Evolutionary conservation across 1,284 basidiomycete species (phyloP).

Genomic region (Heterobasidion annosum): DNA sequence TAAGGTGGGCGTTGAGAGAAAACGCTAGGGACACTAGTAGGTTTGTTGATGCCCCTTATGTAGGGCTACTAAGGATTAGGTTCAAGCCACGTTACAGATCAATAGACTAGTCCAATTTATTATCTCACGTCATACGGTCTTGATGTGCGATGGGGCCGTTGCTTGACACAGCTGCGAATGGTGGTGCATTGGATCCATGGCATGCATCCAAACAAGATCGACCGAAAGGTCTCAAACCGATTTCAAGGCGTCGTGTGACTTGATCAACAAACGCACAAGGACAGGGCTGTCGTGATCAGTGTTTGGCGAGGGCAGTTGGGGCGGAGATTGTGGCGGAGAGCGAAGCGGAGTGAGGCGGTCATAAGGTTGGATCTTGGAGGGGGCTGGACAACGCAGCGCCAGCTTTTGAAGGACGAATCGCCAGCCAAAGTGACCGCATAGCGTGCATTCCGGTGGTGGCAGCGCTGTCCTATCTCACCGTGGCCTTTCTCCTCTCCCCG

Average conservation of each 20-base stretch:
- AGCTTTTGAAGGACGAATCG: constrained; percentile 5
- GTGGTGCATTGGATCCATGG: no score
- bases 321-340: constrained; percentile 8
- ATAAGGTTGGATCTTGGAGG: not conserved
- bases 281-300: not conserved
- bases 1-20: constrained; percentile 1
- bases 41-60: not conserved
- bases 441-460: constrained; percentile 2
- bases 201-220: no score
- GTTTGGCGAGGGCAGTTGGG: not conserved
- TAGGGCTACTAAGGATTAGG: constrained; percentile 4
- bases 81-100: constrained; percentile 4
- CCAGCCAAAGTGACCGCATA: constrained; percentile 5
- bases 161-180: no score
- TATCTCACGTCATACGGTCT: not conserved
- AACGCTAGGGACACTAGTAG: not conserved
- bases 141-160: no score
- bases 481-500: constrained; percentile 21
- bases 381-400: constrained; percentile 8
- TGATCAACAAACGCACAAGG: not conserved
- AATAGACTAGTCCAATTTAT: not conserved
- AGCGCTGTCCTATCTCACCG: constrained; percentile 4
- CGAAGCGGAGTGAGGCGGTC: constrained; percentile 12
- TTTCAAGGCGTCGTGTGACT: no score
- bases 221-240: no score